Base-by-base conservation (phyloP, 192 early-diverging fungal genomes). In the Coemansia sp. region DNA sequence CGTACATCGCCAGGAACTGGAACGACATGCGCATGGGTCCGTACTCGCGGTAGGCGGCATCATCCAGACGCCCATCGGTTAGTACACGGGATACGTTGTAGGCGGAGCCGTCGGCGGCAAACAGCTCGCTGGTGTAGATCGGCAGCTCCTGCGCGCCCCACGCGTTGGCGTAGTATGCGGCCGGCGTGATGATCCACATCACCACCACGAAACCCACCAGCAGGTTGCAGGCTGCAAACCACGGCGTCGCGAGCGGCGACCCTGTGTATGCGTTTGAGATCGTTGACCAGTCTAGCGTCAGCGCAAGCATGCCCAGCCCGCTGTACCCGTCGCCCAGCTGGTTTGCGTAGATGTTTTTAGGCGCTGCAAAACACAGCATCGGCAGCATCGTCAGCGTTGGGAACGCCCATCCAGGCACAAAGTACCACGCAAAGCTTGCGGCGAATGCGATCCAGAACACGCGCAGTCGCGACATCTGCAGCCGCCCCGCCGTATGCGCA, bases 241-340 rank as follows among this genome's bases (percentile, higher is more conserved):
- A 94, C 48, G 92, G 92, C 26, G 90, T 88, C 26, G 88, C 87
- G 2, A 93, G 62, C 54, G 90, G 87, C 72, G 85, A 88, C 15
- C 67, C 65, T 5, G 77, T 72, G 59, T 80, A 79, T 0, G 85
- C 83, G 40, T 79, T 71, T 22, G 77, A 78, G 26, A 90, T 78
- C 13, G 84, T 72, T 55, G 78, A 85, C 91, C 91, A 93, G 80
- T 93, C 91, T n/a, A 92, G 68, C 11, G 88, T 82, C 45, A 93
- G 77, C 43, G 84, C 85, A 15, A 87, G 68, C 55, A 91, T 81
- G 12, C 91, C 91, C 41, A 91, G 66, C n/a, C 91, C 90, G 43
- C 26, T 48, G 64, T 71, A 73, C 21, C 76, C 76, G 67, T 80
- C 74, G 60, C 76, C 72, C 26, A 77, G 67, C 68, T 76, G 80